Evolutionary conservation across 495 filamentous ascomycete species (phyloP).

Genomic region (Schizothecium vesticola): DNA sequence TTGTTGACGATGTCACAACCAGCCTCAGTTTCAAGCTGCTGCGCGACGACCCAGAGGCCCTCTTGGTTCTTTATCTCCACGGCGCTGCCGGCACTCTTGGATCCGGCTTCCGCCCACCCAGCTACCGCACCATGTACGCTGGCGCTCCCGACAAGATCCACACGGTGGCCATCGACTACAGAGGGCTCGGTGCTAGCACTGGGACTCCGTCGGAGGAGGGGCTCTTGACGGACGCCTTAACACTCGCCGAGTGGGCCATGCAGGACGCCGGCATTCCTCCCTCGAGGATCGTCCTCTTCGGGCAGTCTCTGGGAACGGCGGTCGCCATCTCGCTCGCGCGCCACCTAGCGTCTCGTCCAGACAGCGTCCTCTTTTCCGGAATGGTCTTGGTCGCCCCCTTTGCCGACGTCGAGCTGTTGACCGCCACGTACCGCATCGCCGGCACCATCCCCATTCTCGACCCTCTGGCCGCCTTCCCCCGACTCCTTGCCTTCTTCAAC

Average conservation of each 20-base stretch:
- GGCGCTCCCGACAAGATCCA: conserved; percentile 43
- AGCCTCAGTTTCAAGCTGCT: conserved; percentile 49
- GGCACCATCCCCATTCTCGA: conserved; percentile 73
- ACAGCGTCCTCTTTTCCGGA: conserved; percentile 51
- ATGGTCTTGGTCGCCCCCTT: conserved; percentile 76
- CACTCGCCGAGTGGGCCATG: conserved; percentile 21
- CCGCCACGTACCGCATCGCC: conserved; percentile 56
- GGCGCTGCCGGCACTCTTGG: conserved; percentile 60
- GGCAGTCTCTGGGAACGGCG: conserved; percentile 82
- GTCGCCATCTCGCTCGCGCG: conserved; percentile 62
- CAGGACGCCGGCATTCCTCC: conserved; percentile 58
- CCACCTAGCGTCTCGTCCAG: conserved; percentile 2
- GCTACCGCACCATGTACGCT: conserved; percentile 57
- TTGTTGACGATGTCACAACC: conserved; percentile 44
- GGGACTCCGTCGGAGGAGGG: neutral
- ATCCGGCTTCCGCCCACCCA: conserved; percentile 53
- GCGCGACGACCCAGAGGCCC: conserved; percentile 51
- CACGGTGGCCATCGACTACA: conserved; percentile 52
- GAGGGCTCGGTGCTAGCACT: neutral
- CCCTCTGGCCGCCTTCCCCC: conserved; percentile 52
- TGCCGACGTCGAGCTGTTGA: conserved; percentile 60
- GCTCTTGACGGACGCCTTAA: neutral
- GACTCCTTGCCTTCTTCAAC: conserved; percentile 36
- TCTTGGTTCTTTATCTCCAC: conserved; percentile 54
- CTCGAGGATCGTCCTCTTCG: conserved; percentile 69